phyloP scores from a whole-genome alignment of 192 early-diverging fungal species.

The Borealophlyctis nickersoniae region DNA sequence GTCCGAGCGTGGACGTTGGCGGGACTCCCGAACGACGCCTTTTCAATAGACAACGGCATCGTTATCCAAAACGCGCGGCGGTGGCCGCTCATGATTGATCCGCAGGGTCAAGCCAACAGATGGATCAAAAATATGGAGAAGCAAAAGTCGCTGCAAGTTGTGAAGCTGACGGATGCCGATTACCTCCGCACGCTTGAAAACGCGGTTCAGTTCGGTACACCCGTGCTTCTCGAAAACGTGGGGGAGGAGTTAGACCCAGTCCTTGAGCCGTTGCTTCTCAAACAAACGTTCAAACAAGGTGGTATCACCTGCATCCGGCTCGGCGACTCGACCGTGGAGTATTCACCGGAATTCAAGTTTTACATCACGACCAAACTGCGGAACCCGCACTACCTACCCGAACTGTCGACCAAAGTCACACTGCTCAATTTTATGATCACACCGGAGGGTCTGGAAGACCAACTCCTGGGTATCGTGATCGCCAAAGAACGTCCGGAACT shows the following conservation, averaged over 20 bases:
- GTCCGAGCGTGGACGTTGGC: slow-evolving; percentile 54
- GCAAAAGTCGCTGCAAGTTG: slow-evolving; percentile 46
- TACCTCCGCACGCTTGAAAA: slow-evolving; percentile 59
- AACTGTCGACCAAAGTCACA: slow-evolving; percentile 60
- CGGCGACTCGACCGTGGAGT: slow-evolving; percentile 56
- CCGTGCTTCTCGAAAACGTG: slow-evolving; percentile 58
- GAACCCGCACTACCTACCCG: slow-evolving; percentile 61
- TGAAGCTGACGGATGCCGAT: slow-evolving; percentile 57
- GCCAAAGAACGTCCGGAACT: slow-evolving; percentile 61
- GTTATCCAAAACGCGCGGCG: slow-evolving; percentile 54
- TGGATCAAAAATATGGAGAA: slow-evolving; percentile 68
- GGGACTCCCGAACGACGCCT: slow-evolving; percentile 58
- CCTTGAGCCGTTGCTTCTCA: slow-evolving; percentile 55
- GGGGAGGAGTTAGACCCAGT: slow-evolving; percentile 58
- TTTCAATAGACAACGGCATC: slow-evolving; percentile 62
- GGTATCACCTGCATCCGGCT: slow-evolving; percentile 59
- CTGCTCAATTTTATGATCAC: slow-evolving; percentile 65
- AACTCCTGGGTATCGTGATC: slow-evolving; percentile 61
- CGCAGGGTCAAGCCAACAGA: slow-evolving; percentile 58
- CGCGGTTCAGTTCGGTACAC: slow-evolving; percentile 61
- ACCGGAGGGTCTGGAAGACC: slow-evolving; percentile 61
- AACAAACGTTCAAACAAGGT: slow-evolving; percentile 64
- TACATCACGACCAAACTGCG: slow-evolving; percentile 61
- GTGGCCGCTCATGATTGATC: slow-evolving; percentile 63
- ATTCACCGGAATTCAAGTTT: slow-evolving; percentile 61